Evolutionary conservation across 2,329 filamentous ascomycete species (phyloP).

Genomic region (Penicillium sp.): DNA sequence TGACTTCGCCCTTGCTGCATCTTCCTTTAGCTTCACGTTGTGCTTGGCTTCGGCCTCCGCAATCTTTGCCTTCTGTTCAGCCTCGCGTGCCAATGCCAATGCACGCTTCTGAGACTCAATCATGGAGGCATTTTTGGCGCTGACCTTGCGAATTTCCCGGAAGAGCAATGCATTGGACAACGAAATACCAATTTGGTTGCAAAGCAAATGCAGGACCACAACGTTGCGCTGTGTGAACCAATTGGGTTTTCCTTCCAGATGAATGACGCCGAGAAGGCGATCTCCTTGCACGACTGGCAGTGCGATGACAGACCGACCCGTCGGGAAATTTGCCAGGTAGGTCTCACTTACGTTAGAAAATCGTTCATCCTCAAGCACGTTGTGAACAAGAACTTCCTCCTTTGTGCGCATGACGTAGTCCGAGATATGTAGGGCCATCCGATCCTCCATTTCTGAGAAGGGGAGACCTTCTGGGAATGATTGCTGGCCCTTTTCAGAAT

Average conservation of each 20-base stretch:
- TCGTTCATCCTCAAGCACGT: constrained; percentile 56
- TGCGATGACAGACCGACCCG: constrained; percentile 53
- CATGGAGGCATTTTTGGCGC: constrained; percentile 57
- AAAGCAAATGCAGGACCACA: constrained; percentile 47
- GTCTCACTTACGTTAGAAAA: constrained; percentile 54
- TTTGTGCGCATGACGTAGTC: constrained; percentile 55
- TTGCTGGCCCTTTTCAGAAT: constrained; percentile 47
- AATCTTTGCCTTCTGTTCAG: constrained; percentile 56
- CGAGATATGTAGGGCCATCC: constrained; percentile 53
- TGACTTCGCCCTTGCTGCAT: constrained; percentile 68
- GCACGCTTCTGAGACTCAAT: constrained; percentile 57
- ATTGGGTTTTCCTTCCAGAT: constrained; percentile 55
- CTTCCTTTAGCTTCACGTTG: constrained; percentile 58
- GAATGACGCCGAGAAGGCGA: constrained; percentile 52
- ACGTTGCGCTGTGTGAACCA: constrained; percentile 55
- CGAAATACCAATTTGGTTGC: constrained; percentile 57
- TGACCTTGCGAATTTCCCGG: constrained; percentile 53
- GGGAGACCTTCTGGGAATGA: constrained; percentile 49
- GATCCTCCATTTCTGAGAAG: constrained; percentile 50
- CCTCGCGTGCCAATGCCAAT: constrained; percentile 52
- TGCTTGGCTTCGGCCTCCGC: constrained; percentile 57
- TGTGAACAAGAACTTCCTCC: constrained; percentile 56
- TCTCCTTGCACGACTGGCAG: constrained; percentile 55
- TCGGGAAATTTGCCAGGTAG: constrained; percentile 48
- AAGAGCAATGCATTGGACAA: constrained; percentile 57